Conservation (phyloP, 2,329 filamentous ascomycete species). For the Botryotinia calthae region DNA sequence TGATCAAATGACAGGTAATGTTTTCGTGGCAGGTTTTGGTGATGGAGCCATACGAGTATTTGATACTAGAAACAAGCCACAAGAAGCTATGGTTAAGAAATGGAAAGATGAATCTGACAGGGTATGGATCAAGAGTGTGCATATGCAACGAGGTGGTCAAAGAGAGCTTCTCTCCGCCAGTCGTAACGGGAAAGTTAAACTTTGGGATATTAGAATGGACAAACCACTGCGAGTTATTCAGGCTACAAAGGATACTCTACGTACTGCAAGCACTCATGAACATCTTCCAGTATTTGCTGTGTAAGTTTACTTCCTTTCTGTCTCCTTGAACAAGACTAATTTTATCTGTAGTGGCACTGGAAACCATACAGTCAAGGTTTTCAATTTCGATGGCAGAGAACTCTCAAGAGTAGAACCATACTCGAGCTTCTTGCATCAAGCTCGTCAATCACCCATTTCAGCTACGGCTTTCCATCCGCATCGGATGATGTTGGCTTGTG, state of each 20-base stretch:
- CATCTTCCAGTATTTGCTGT: slow-evolving; percentile 94
- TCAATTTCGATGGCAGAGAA: slow-evolving; percentile 79
- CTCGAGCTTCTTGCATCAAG: slow-evolving; percentile 80
- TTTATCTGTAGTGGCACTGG: slow-evolving; percentile 70
- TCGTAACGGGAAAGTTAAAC: slow-evolving; percentile 85
- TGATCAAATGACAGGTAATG: slow-evolving; percentile 94
- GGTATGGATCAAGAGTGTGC: slow-evolving; percentile 93
- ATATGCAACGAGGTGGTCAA: slow-evolving; percentile 93
- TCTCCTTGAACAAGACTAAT: not conserved
- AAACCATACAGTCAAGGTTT: slow-evolving; percentile 83
- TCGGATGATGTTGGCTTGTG: slow-evolving; percentile 83
- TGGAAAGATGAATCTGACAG: slow-evolving; percentile 87
- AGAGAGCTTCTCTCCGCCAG: slow-evolving; percentile 88
- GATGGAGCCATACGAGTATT: slow-evolving; percentile 94
- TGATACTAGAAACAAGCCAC: slow-evolving; percentile 78
- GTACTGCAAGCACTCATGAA: slow-evolving; percentile 89
- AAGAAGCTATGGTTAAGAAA: slow-evolving; percentile 90
- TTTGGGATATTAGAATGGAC: slow-evolving; percentile 95
- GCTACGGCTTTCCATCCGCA: slow-evolving; percentile 95
- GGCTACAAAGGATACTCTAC: slow-evolving; percentile 72
- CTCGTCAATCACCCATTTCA: slow-evolving; percentile 76
- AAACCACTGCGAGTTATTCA: slow-evolving; percentile 69
- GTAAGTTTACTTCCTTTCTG: slow-evolving; percentile 53
- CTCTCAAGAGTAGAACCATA: slow-evolving; percentile 87
- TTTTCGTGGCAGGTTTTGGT: slow-evolving; percentile 94